phyloP scores from a whole-genome alignment of 768 basidiomycete genomes.

The Pleurotus platypus region DNA sequence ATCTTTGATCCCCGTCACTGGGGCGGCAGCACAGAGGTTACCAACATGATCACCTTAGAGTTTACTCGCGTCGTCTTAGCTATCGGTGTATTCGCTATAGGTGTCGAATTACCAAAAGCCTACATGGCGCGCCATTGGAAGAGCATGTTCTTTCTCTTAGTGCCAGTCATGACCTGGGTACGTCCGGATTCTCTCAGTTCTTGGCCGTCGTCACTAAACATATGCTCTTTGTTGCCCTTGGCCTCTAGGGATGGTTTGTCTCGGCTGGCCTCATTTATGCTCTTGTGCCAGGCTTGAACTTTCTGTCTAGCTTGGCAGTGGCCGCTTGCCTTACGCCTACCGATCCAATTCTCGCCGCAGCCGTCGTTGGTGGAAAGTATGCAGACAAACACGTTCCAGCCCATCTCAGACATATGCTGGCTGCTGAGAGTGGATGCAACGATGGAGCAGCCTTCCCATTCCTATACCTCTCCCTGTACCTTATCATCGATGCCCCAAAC shows the following conservation, averaged over 20 bases:
- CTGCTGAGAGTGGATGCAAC: slow-evolving; percentile 88
- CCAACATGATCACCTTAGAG: slow-evolving; percentile 86
- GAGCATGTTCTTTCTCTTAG: slow-evolving; percentile 79
- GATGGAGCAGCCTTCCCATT: slow-evolving; percentile 98
- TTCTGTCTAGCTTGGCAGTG: slow-evolving; percentile 85
- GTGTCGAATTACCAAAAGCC: slow-evolving; percentile 94
- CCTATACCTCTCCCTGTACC: slow-evolving; percentile 84
- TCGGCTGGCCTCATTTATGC: slow-evolving; percentile 89
- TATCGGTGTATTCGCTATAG: slow-evolving; percentile 96
- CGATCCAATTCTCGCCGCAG: slow-evolving; percentile 90
- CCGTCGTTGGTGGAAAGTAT: slow-evolving; percentile 93
- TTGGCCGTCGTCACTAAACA: background rate
- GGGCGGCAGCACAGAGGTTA: slow-evolving; percentile 46
- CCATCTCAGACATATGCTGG: slow-evolving; percentile 62
- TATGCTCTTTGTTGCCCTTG: slow-evolving; percentile 11
- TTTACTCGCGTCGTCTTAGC: slow-evolving; percentile 90
- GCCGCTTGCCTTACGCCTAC: slow-evolving; percentile 94
- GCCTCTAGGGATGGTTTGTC: slow-evolving; percentile 84
- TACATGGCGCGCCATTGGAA: slow-evolving; percentile 95
- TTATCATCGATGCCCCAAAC: slow-evolving; percentile 62
- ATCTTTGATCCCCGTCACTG: slow-evolving; percentile 82
- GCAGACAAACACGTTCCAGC: slow-evolving; percentile 96
- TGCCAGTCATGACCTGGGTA: slow-evolving; percentile 83
- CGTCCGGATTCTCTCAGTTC: slow-evolving; percentile 21
- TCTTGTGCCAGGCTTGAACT: slow-evolving; percentile 84